Evolutionary conservation across 225 moss, liverwort and hornwort genomes (phyloP).

Genomic region (Climacium dendroides): DNA sequence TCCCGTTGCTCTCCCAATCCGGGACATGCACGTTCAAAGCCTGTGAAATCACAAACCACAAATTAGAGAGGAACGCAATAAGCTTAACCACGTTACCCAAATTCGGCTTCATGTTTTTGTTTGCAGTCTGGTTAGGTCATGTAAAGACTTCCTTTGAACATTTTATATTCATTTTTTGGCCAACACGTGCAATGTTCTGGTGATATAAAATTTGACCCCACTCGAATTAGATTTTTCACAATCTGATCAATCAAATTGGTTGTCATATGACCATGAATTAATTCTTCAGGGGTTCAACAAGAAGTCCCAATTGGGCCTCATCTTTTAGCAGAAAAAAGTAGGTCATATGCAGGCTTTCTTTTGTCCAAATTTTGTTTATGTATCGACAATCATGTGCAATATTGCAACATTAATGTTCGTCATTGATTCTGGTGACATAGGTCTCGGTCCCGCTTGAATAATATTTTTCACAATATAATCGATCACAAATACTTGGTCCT

Average conservation of each 20-base stretch:
- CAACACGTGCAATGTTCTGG: background rate
- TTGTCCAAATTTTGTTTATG: background rate
- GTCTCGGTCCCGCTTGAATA: background rate
- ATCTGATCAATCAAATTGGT: background rate
- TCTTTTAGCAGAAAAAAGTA: background rate
- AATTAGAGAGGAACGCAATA: background rate
- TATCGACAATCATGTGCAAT: background rate
- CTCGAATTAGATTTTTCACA: background rate
- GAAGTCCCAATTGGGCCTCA: background rate
- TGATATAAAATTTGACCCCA: background rate
- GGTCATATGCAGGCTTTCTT: background rate
- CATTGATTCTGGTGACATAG: background rate
- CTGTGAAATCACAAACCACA: conserved; percentile 12
- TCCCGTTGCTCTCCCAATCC: conserved; percentile 67
- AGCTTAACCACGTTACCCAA: background rate
- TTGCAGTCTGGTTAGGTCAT: background rate
- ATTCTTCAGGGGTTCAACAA: background rate
- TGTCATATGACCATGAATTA: background rate
- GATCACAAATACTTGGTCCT: background rate
- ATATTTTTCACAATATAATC: background rate
- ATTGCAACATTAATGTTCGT: background rate
- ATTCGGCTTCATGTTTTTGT: background rate
- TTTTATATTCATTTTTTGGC: background rate
- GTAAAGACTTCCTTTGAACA: background rate
- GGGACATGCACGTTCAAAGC: conserved; percentile 69